Evolutionary conservation across 805 yeast species (phyloP), one percentile per base, ranked within the genome.

Genomic region (Blastobotrys peoriensis): DNA sequence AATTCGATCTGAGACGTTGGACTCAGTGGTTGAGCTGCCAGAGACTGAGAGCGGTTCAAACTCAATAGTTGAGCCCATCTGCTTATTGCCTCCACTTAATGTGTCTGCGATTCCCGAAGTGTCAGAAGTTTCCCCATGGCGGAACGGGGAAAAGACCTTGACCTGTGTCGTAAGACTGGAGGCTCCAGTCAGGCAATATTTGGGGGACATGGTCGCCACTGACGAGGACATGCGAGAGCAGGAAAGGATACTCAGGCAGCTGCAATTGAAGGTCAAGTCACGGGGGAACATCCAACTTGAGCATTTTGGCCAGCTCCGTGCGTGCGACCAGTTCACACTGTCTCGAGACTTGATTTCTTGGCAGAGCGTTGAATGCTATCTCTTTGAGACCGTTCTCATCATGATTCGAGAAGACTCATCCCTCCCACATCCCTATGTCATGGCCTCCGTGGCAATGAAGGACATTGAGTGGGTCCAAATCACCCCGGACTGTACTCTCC

Each of bases 281-380:
- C 23, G 39, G 45, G 33, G 28, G 21, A 20, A 18, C 4, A 34
- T 42, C 6, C 49, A 50, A 33, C 36, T 43, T 18, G 18, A 38
- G 6, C 28, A 37, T 27, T 46, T 41, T 43, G 56, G 56, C 17
- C 16, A 13, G 10, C 37, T 52, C 17, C 18, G 56, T n/a, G 19
- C 46, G 28, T 38, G 33, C 21, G 47, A 39, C 15, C 9, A 17
- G 16, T 43, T 52, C 23, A 8, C 21, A 13, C 43, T 50, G 2
- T 50, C 53, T 2, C n/a, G 47, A 17, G 53, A 50, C 40, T 10
- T 25, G 33, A 17, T 33, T 13, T 36, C 40, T 3, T 50, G 54
- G 54, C 48, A 50, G 39, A 42, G 39, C 6, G 41, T 46, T 33
- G 36, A 33, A 13, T 48, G 52, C 34, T 48, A 45, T 21, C 25